A percentile compares a stretch with the other conserved stretches of the same genome.
These are phyloP conservation scores for Geotrichum siamense DNA, from an alignment of 1,139 yeast species.

Conservation along the genomic window DNA sequence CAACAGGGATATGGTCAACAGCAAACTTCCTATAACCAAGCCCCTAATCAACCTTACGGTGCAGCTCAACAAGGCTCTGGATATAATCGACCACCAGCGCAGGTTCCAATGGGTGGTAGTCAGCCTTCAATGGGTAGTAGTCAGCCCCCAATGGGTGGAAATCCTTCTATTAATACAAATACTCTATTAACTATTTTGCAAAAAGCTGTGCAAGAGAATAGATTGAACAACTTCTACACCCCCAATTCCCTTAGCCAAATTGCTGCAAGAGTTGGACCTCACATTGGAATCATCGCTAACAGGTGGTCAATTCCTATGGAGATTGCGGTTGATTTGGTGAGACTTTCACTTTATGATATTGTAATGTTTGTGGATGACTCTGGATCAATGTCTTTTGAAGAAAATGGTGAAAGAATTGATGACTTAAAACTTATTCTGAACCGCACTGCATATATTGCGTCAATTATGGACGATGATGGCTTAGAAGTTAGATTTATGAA, in stretches of 20 bases:
- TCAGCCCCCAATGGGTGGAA: neutral
- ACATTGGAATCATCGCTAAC: conserved; percentile 25
- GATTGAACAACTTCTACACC: conserved; percentile 30
- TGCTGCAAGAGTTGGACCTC: conserved; percentile 26
- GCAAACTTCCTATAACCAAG: neutral
- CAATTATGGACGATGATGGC: conserved; percentile 34
- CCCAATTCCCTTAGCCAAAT: conserved; percentile 31
- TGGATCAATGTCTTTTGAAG: conserved; percentile 35
- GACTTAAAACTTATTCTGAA: conserved; percentile 32
- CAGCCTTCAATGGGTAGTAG: neutral
- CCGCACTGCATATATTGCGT: conserved; percentile 32
- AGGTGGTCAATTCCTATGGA: conserved; percentile 32
- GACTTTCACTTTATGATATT: conserved; percentile 33
- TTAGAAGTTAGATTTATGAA: conserved; percentile 34
- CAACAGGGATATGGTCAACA: conserved; percentile 15
- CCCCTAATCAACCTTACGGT: neutral
- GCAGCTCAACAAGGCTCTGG: neutral
- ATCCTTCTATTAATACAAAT: conserved; percentile 11
- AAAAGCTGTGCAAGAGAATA: conserved; percentile 31
- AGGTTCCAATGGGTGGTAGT: neutral
- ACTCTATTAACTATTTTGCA: conserved; percentile 20
- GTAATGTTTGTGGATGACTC: conserved; percentile 34
- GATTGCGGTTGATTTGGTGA: conserved; percentile 31
- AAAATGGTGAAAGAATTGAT: conserved; percentile 35
- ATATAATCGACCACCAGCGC: neutral